Conservation (phyloP, 805 yeast genomes). For the Candida nitratophila region DNA sequence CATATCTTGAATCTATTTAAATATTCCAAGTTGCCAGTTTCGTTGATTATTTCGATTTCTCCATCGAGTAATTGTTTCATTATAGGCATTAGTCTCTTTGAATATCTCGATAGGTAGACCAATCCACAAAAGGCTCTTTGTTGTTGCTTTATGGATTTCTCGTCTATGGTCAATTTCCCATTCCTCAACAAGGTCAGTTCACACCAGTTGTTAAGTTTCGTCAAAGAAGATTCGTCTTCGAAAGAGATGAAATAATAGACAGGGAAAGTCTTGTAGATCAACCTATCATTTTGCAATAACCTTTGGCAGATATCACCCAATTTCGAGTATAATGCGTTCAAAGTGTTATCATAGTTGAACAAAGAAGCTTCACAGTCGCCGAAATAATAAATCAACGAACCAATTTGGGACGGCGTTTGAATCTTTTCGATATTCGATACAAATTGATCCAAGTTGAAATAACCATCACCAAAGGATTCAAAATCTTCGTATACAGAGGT, state of each 20-base stretch:
- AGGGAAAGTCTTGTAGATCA: neutral
- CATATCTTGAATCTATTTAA: conserved; percentile 7
- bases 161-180: neutral
- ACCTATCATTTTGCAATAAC: neutral
- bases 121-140: conserved; percentile 9
- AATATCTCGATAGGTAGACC: conserved; percentile 5
- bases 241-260: neutral
- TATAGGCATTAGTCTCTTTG: conserved; percentile 3
- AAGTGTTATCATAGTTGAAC: neutral
- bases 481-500: neutral
- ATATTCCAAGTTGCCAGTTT: conserved; percentile 2
- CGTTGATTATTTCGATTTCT: neutral
- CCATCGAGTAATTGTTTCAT: conserved; percentile 4
- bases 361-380: conserved; percentile 2
- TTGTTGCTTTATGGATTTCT: conserved; percentile 2
- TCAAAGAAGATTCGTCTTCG: conserved; percentile 6
- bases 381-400: conserved; percentile 9
- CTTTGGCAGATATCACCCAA: neutral
- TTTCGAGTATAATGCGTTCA: neutral
- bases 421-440: conserved; percentile 3
- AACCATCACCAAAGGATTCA: neutral
- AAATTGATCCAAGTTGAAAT: neutral
- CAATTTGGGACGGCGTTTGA: conserved; percentile 11
- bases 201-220: conserved; percentile 11
- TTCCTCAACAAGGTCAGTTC: conserved; percentile 1